A percentile compares a stretch with the other conserved stretches of the same genome.
Evolutionary conservation across 345 rosid genomes (phyloP).

Genomic region (Mallotus nudiflorus): DNA sequence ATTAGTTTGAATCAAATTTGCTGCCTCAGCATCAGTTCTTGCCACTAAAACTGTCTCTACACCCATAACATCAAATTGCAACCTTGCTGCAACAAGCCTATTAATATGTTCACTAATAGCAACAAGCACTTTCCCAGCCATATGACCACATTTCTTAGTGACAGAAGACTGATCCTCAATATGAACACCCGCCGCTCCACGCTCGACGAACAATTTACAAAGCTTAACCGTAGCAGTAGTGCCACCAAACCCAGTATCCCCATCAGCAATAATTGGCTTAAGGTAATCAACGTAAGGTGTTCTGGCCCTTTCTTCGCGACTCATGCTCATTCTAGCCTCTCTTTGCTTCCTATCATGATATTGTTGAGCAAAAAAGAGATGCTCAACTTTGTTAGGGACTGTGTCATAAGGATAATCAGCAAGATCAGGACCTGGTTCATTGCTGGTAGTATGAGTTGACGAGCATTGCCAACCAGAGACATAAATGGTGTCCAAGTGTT

Average conservation of each 20-base stretch:
- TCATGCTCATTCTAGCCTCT: constrained; percentile 90
- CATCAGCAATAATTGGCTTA: constrained; percentile 97
- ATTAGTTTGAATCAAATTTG: constrained; percentile 80
- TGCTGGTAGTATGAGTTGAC: constrained; percentile 88
- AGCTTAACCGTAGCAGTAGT: constrained; percentile 94
- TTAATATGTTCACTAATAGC: constrained; percentile 88
- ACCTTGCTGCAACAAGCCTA: constrained; percentile 88
- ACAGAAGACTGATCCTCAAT: constrained; percentile 94
- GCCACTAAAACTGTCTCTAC: constrained; percentile 92
- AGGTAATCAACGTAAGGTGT: constrained; percentile 86
- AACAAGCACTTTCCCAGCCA: constrained; percentile 97
- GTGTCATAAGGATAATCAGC: constrained; percentile 97
- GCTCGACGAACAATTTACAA: constrained; percentile 92
- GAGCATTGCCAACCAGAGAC: constrained; percentile 99
- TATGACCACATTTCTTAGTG: constrained; percentile 94
- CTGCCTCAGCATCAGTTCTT: constrained; percentile 84
- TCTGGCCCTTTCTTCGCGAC: constrained; percentile 75
- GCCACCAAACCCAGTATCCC: constrained; percentile 94
- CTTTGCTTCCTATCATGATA: constrained; percentile 94
- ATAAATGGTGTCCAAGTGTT: constrained; percentile 78
- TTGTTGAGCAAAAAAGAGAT: constrained; percentile 87
- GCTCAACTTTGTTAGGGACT: constrained; percentile 94
- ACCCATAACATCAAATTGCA: constrained; percentile 96
- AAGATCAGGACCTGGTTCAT: constrained; percentile 98
- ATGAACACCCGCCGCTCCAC: constrained; percentile 94